Percentiles rank a stretch among this genome's conserved stretches.
phyloP scores from a whole-genome alignment of 257 asterid species.

The Echium plantagineum region DNA sequence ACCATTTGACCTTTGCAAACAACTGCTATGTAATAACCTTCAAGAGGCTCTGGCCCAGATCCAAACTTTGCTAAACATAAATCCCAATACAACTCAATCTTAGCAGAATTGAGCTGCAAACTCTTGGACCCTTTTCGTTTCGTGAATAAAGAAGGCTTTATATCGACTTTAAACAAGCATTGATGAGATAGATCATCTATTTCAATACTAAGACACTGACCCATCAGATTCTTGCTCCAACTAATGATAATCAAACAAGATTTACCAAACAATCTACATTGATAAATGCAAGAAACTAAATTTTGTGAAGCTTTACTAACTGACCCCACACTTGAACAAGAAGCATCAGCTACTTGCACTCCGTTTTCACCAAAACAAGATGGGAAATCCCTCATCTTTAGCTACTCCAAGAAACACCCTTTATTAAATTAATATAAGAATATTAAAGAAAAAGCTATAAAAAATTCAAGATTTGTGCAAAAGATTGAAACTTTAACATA shows the following conservation, averaged over 20 bases:
- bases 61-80: slow-evolving; percentile 69
- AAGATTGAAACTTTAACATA: neutral
- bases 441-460: slow-evolving; percentile 8
- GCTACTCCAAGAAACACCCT: neutral
- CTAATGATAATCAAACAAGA: slow-evolving; percentile 44
- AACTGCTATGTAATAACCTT: slow-evolving; percentile 64
- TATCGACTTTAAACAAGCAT: slow-evolving; percentile 72
- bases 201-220: slow-evolving; percentile 73
- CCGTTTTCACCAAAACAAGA: slow-evolving; percentile 95
- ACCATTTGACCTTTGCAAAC: slow-evolving; percentile 53
- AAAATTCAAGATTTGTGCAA: neutral
- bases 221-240: slow-evolving; percentile 94
- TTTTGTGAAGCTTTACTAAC: slow-evolving; percentile 54
- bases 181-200: slow-evolving; percentile 65
- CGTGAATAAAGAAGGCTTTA: slow-evolving; percentile 75
- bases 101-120: slow-evolving; percentile 37
- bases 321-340: slow-evolving; percentile 45
- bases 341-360: slow-evolving; percentile 91
- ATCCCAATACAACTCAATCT: slow-evolving; percentile 73
- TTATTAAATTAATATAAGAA: neutral
- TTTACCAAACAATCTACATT: slow-evolving; percentile 60
- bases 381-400: slow-evolving; percentile 88
- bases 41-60: slow-evolving; percentile 77
- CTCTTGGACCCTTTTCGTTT: slow-evolving; percentile 79
- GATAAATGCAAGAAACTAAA: slow-evolving; percentile 52